Evolutionary conservation across 768 basidiomycete genomes (phyloP).

Genomic region (Russula earlei): DNA sequence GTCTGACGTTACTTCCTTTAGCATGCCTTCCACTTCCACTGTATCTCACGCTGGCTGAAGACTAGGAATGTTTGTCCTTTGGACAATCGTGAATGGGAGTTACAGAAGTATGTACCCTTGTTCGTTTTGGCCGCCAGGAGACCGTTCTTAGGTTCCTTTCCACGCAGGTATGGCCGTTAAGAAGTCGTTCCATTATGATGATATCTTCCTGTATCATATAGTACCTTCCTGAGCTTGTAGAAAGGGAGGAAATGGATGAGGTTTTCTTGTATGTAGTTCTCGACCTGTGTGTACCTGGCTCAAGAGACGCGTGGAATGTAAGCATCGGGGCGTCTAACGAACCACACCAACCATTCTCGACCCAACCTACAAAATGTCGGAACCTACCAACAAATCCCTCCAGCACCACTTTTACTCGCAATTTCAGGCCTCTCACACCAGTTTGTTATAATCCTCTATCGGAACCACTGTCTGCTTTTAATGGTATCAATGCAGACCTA

Average conservation of each 20-base stretch:
- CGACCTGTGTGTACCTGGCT: too few relatives aligned
- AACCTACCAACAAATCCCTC: slow-evolving; percentile 32
- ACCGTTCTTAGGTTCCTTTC: neutral
- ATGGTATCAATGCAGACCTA: slow-evolving; percentile 33
- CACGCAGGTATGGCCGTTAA: slow-evolving; percentile 35
- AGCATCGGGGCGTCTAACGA: too few relatives aligned
- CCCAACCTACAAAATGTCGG: slow-evolving; percentile 21
- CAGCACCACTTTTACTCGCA: slow-evolving; percentile 40
- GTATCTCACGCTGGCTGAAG: slow-evolving; percentile 98
- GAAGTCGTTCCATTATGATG: slow-evolving; percentile 2
- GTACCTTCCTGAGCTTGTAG: neutral
- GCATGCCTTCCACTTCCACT: slow-evolving; percentile 99
- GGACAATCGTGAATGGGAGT: slow-evolving; percentile 94
- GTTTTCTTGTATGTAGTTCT: neutral
- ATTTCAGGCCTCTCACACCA: slow-evolving; percentile 42
- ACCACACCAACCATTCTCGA: neutral
- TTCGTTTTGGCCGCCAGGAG: neutral
- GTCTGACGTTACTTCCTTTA: slow-evolving; percentile 25
- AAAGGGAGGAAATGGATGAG: neutral
- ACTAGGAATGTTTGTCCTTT: slow-evolving; percentile 92
- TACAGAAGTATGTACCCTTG: slow-evolving; percentile 72
- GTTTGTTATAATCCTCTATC: slow-evolving; percentile 35
- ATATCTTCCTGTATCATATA: slow-evolving; percentile 11
- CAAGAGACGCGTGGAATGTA: too few relatives aligned
- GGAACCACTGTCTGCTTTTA: neutral